Evolutionary conservation across 352 stramenopile genomes (phyloP).

Genomic region (Phytophthora constricta): DNA sequence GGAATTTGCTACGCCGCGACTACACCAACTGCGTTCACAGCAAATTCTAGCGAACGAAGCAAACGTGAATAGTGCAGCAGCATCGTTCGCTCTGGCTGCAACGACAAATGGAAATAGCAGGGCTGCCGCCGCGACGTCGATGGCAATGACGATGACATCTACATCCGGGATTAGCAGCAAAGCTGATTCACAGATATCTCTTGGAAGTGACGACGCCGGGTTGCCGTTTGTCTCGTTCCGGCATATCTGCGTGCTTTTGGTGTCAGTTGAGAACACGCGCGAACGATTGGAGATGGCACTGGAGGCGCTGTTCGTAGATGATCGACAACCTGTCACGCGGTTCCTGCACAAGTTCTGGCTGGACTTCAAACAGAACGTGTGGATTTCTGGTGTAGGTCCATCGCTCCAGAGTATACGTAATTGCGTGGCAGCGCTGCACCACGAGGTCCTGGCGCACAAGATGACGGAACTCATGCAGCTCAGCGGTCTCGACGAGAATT

Average conservation of each 20-base stretch:
- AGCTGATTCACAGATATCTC: conserved; percentile 15
- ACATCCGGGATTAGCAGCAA: conserved; percentile 13
- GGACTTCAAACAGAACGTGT: conserved; percentile 55
- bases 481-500: conserved; percentile 49
- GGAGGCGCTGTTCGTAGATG: conserved; percentile 57
- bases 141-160: conserved; percentile 8
- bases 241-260: conserved; percentile 51
- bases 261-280: conserved; percentile 28
- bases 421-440: conserved; percentile 41
- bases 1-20: conserved; percentile 47
- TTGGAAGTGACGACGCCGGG: conserved; percentile 25
- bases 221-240: conserved; percentile 59
- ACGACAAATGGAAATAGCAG: conserved; percentile 26
- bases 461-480: conserved; percentile 51
- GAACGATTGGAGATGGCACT: conserved; percentile 54
- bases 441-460: conserved; percentile 47
- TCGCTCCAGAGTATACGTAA: conserved; percentile 34
- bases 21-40: conserved; percentile 61
- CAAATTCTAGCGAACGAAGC: conserved; percentile 55
- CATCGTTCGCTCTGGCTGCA: conserved; percentile 17
- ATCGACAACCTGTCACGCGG: conserved; percentile 39
- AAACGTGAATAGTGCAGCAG: conserved; percentile 14
- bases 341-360: conserved; percentile 57
- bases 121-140: conserved; percentile 6
- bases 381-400: conserved; percentile 22